Conservation (phyloP, 2,329 filamentous ascomycete genomes). For the Paecilomyces variotii region DNA sequence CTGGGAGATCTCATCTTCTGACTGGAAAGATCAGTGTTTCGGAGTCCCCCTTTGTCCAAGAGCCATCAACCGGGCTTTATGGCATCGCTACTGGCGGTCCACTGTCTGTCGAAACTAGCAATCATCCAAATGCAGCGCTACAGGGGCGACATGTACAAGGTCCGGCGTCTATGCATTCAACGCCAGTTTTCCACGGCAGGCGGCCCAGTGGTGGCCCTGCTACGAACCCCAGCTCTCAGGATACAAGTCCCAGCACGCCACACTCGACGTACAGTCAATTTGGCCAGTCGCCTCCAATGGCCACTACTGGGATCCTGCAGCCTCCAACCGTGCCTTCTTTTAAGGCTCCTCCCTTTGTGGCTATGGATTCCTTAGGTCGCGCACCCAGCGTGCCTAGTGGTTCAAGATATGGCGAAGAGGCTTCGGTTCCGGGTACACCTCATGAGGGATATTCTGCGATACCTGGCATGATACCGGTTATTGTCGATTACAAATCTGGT, state of each 20-base stretch:
- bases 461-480: conserved; percentile 27
- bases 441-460: conserved; percentile 3
- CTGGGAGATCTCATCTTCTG: conserved; percentile 14
- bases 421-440: not conserved
- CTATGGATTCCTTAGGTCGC: conserved; percentile 19
- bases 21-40: conserved; percentile 24
- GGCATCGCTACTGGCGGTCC: conserved; percentile 18
- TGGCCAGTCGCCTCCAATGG: conserved; percentile 22
- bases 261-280: conserved; percentile 24
- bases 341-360: conserved; percentile 13
- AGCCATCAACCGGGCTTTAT: conserved; percentile 21
- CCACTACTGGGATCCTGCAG: conserved; percentile 12
- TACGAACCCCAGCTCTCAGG: conserved; percentile 25
- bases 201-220: conserved; percentile 23
- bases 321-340: conserved; percentile 12
- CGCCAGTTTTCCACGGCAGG: conserved; percentile 23
- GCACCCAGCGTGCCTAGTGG: conserved; percentile 14
- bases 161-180: conserved; percentile 22
- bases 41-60: conserved; percentile 29
- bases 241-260: conserved; percentile 27
- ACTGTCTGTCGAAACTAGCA: conserved; percentile 14
- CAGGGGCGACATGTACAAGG: conserved; percentile 5
- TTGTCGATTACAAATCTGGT: conserved; percentile 33
- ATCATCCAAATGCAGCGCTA: conserved; percentile 11
- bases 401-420: conserved; percentile 13